phyloP scores from a whole-genome alignment of 306 rosid species.

The Vachellia pachyceras region DNA sequence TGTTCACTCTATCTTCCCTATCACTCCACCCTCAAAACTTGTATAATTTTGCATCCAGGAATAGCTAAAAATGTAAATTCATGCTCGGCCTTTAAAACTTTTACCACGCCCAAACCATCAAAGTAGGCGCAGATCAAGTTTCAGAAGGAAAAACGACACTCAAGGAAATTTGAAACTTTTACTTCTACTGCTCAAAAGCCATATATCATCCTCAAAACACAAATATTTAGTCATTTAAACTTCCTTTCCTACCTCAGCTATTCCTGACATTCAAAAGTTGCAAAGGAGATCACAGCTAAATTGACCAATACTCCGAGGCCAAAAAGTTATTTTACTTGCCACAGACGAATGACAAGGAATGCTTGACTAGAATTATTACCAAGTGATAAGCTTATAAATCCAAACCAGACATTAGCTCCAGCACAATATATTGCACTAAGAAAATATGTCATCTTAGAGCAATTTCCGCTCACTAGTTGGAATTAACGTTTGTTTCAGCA shows the following conservation, averaged over 20 bases:
- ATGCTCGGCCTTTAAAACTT: not conserved
- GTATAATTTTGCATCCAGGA: not conserved
- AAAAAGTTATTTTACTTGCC: not conserved
- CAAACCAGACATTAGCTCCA: not conserved
- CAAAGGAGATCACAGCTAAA: not conserved
- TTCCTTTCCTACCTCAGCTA: conserved; percentile 1
- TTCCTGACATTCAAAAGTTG: not conserved
- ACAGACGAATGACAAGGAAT: not conserved
- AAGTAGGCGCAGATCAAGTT: conserved; percentile 2
- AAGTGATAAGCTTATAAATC: not conserved
- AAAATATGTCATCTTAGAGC: not conserved
- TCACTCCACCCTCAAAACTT: not conserved
- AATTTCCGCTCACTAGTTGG: not conserved
- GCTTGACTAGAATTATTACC: not conserved
- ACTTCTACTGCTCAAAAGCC: not conserved
- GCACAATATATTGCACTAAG: not conserved
- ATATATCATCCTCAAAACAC: conserved; percentile 1
- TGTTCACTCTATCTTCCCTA: not conserved
- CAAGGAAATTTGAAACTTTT: not conserved
- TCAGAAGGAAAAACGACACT: not conserved
- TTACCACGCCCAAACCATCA: not conserved
- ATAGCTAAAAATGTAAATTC: not conserved
- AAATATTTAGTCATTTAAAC: not conserved
- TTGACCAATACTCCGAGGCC: not conserved
- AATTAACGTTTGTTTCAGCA: not conserved